A percentile compares a stretch with the other conserved stretches of the same genome.
phyloP scores from a whole-genome alignment of 2,329 filamentous ascomycete species.

The Xylariaceae sp. region DNA sequence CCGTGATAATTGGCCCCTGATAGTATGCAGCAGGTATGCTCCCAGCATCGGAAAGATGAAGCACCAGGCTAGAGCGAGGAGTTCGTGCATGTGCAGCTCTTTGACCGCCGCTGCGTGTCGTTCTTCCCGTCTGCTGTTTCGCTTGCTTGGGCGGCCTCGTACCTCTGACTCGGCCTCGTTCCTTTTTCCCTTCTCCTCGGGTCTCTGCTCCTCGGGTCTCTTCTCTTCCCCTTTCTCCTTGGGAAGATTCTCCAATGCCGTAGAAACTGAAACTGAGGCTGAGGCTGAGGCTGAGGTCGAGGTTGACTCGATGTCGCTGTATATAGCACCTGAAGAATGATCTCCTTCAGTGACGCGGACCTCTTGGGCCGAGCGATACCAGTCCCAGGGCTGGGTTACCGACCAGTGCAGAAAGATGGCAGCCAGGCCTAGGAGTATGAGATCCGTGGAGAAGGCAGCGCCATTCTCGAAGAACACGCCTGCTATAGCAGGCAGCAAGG shows the following conservation, averaged over 20 bases:
- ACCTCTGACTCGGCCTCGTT: constrained; percentile 7
- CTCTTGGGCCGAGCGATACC: constrained; percentile 67
- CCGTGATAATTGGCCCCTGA: constrained; percentile 73
- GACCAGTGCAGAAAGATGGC: constrained; percentile 91
- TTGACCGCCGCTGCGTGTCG: constrained; percentile 40
- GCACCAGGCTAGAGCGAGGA: constrained; percentile 68
- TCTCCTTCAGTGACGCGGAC: constrained; percentile 49
- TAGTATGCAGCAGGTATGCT: constrained; percentile 77
- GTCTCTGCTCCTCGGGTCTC: constrained; percentile 45
- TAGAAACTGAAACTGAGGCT: constrained; percentile 15
- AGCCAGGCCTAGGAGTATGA: constrained; percentile 72
- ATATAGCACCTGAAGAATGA: constrained; percentile 34
- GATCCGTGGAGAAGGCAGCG: constrained; percentile 73
- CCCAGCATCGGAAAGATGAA: constrained; percentile 72
- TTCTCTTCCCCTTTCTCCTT: constrained; percentile 37
- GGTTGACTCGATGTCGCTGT: constrained; percentile 37
- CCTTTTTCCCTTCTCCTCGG: constrained; percentile 37
- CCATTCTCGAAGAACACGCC: constrained; percentile 83
- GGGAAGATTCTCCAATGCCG: constrained; percentile 39
- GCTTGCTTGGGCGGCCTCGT: constrained; percentile 2
- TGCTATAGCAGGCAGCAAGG: constrained; percentile 77
- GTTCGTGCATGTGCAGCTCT: constrained; percentile 70
- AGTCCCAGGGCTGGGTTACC: constrained; percentile 81
- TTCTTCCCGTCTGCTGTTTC: constrained; percentile 21
- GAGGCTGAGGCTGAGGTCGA: constrained; percentile 11